Evolutionary conservation across 495 filamentous ascomycete genomes (phyloP).

Genomic region (Hyaloscypha finlandica): DNA sequence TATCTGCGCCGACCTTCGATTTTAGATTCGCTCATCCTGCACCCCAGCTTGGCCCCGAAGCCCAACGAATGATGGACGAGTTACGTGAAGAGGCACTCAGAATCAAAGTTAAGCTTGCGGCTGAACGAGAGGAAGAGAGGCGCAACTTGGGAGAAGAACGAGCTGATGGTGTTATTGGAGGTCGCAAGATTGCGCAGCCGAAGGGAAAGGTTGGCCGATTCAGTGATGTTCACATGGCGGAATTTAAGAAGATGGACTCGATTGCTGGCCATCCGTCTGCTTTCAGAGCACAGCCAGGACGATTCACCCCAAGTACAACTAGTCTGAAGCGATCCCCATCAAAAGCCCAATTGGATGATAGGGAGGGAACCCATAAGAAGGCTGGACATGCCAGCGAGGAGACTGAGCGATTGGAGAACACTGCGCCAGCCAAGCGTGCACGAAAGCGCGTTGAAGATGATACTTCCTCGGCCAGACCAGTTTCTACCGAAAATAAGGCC

Average conservation of each 20-base stretch:
- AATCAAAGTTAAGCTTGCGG: constrained; percentile 65
- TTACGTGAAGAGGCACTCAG: constrained; percentile 67
- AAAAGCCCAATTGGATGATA: constrained; percentile 69
- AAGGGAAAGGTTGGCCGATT: constrained; percentile 77
- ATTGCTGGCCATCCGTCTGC: constrained; percentile 83
- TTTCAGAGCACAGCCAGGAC: constrained; percentile 65
- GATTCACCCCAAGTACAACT: constrained; percentile 50
- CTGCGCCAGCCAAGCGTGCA: constrained; percentile 32
- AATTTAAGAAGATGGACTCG: constrained; percentile 97
- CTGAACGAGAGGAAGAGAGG: constrained; percentile 51
- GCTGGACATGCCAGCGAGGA: neutral
- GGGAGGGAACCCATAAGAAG: constrained; percentile 19
- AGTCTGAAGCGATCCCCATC: constrained; percentile 75
- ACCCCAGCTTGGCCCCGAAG: constrained; percentile 70
- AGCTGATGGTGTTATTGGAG: constrained; percentile 34
- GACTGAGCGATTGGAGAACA: constrained; percentile 35
- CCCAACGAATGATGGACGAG: constrained; percentile 76
- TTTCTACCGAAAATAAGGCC: constrained; percentile 41
- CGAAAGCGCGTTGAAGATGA: constrained; percentile 49
- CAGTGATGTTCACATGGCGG: constrained; percentile 78
- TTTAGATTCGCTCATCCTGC: constrained; percentile 66
- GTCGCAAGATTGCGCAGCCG: constrained; percentile 73
- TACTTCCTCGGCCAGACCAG: constrained; percentile 42
- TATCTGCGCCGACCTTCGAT: constrained; percentile 61
- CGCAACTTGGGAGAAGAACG: constrained; percentile 40